Conservation (phyloP, 164 flowering plant genomes). For the Paratinospora sagittata region DNA sequence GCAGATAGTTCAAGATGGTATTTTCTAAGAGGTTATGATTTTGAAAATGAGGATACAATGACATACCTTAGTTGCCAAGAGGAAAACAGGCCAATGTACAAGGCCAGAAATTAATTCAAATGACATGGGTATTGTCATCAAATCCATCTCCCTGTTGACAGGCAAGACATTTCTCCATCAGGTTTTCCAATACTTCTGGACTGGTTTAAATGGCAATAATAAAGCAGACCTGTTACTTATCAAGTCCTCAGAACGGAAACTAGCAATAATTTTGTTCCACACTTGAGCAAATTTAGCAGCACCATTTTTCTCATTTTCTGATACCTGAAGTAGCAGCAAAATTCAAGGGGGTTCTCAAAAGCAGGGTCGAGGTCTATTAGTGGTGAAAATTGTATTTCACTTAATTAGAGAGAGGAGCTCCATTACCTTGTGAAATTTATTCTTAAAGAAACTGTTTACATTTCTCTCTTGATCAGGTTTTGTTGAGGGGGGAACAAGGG, state of each 20-base stretch:
- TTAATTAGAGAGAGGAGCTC: not conserved
- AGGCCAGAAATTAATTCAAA: slow-evolving; percentile 44
- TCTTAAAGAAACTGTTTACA: slow-evolving; percentile 26
- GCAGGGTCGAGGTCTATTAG: not conserved
- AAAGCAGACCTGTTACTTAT: slow-evolving; percentile 70
- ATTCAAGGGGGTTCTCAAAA: slow-evolving; percentile 2
- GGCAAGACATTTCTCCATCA: not conserved
- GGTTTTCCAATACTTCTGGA: not conserved
- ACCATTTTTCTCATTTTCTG: slow-evolving; percentile 35
- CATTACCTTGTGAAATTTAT: slow-evolving; percentile 16
- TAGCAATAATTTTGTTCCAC: slow-evolving; percentile 82
- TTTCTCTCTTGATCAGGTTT: slow-evolving; percentile 30
- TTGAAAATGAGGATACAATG: not conserved
- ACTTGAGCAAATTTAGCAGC: slow-evolving; percentile 60
- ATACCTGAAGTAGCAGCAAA: slow-evolving; percentile 28
- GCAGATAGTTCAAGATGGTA: slow-evolving; percentile 1
- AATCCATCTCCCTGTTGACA: slow-evolving; percentile 73
- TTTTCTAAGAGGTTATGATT: not conserved
- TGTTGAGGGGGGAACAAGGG: slow-evolving; percentile 50
- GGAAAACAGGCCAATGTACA: slow-evolving; percentile 85
- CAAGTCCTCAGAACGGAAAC: slow-evolving; percentile 78
- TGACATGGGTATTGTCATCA: slow-evolving; percentile 74
- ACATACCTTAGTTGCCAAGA: slow-evolving; percentile 73
- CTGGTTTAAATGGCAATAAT: not conserved
- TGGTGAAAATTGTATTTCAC: too few species aligned